A percentile compares a stretch with the other conserved stretches of the same genome.
phyloP scores from a whole-genome alignment of 2,329 filamentous ascomycete species.

The Colletotrichum sp. region DNA sequence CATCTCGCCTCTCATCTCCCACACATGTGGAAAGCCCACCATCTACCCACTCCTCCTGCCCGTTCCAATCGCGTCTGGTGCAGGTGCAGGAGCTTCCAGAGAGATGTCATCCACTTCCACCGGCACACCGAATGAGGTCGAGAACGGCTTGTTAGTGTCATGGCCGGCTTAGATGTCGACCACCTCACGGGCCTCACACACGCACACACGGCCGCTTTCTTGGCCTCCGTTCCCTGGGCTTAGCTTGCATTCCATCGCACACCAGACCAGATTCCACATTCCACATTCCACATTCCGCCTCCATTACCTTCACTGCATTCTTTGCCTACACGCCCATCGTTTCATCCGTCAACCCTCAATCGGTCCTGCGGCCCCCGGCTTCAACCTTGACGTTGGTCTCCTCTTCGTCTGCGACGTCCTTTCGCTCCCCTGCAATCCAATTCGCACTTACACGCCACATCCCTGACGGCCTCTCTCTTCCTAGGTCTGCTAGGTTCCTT shows the following conservation, averaged over 20 bases:
- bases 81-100: not conserved
- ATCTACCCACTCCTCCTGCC: not conserved
- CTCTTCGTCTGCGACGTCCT: not conserved
- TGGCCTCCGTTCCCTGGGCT: not conserved
- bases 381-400: not conserved
- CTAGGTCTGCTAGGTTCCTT: not conserved
- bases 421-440: not conserved
- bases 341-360: not conserved
- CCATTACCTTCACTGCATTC: not conserved
- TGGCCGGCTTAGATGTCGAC: not conserved
- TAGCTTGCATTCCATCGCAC: not conserved
- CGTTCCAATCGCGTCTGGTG: not conserved
- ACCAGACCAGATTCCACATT: not conserved
- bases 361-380: not conserved
- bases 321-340: not conserved
- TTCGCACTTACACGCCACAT: not conserved
- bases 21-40: not conserved
- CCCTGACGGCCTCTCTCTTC: not conserved
- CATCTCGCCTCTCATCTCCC: not conserved
- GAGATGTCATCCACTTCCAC: not conserved
- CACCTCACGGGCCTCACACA: not conserved
- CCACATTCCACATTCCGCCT: not conserved
- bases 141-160: not conserved
- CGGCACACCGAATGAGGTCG: not conserved
- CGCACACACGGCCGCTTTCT: not conserved